Evolutionary conservation across 1,139 yeast species (phyloP), one percentile per base, ranked within the genome.

Genomic region (Pichia sp.): DNA sequence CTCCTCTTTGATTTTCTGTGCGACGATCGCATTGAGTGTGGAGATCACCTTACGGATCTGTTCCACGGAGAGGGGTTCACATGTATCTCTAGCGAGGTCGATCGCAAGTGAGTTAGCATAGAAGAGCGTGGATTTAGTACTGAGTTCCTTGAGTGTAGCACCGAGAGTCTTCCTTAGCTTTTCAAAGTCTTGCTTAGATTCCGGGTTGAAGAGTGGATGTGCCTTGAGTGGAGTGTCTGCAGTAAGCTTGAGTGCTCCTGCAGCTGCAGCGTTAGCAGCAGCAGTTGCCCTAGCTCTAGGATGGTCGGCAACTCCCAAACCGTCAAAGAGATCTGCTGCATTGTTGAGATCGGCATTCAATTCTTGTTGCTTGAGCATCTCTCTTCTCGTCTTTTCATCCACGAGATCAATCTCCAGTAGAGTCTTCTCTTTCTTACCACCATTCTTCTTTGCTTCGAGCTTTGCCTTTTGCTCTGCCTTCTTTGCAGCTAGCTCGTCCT

Each of bases 311-410:
- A 82, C 81, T 22, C 87, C 88, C 47, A 82, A 67, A 9, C 84
- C 84, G 24, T 91, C 95, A 55, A 91, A 86, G 51, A 91, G 68
- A 52, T 86, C 94, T 20, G 95, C 91, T 18, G 97, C 97, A 56
- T 85, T 83, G 62, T 82, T 84, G 61, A 91, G 68, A 64, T 91
- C 98, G 23, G 94, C 75, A 33, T 75, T 79, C 41, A 85, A 56
- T 62, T 91, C 94, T 14, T 91, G 94, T 56, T 80, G 67, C 55
- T 70, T 81, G 59, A 83, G 67, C 59, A 87, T 62, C 55, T 82
- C 91, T 51, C 68, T 74, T 57, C 86, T 72, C 12, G 84, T 77
- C 44, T 66, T 68, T 45, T 74, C 83, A 54, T 79, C 88, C 29
- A 78, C 67, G 13, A 62, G 62, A 48, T 81, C 91, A 39, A 78